Base-by-base conservation (phyloP, 208 protist species). In the Acanthamoeba sp. region DNA sequence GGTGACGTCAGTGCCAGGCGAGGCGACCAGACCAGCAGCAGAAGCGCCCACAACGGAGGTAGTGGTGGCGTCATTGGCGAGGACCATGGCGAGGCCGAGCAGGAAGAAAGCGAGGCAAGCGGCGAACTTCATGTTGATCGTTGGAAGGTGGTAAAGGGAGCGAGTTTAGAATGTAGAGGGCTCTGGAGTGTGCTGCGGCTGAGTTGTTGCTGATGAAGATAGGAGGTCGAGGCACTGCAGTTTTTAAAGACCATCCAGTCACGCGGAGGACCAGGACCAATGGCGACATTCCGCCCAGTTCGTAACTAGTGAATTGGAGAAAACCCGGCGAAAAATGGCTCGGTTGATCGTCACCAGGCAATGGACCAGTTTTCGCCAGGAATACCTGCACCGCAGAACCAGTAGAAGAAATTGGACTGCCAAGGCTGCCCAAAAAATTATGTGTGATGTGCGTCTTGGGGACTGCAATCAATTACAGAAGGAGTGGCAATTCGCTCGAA, bases 91-190 rank as follows among this genome's bases (percentile, higher is more conserved):
- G 73, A 84, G 73, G n/a, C 73, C 73, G 20, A 84, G 73, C 9
- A 84, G 73, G 73, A 84, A 84, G 73, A 84, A 52, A 22, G 73
- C 73, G 38, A 84, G 73, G 22, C 32, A 45, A 24, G n/a, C 42
- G 38, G 36, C 18, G 38, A 84, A 52, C 73, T 84, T 84, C 73
- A 84, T 84, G 7, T 52, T 14, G 5, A 62, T 16, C 22, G 73
- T 84, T n/a, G 22, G 38, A 52, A 4, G 34, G 40, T 24, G n/a
- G 40, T 24, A 38, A 84, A 40, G 4, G 10, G 42, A 42, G 69
- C n/a, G 27, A 27, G 69, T 34, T 40, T 7, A 40, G 29, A 32
- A 18, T 27, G 34, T 84, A 84, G 73, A 84, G 73, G 40, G 73
- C 34, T 2, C 40, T 84, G 40, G 42, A 84, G 73, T 24, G 38